Evolutionary conservation across 2,329 filamentous ascomycete genomes (phyloP).

Genomic region (Ophiostoma perfectum): DNA sequence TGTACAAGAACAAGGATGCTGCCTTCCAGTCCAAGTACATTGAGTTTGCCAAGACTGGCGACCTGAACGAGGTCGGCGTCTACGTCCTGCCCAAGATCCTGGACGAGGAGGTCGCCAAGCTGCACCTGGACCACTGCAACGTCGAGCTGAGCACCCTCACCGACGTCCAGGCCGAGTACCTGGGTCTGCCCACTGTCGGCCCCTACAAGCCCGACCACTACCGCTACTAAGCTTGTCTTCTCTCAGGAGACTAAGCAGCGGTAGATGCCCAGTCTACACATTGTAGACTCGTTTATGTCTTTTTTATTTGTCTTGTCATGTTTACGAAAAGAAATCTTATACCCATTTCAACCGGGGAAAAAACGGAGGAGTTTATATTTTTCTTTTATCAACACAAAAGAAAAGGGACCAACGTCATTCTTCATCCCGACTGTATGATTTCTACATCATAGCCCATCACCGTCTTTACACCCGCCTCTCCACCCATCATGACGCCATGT

Average conservation of each 20-base stretch:
- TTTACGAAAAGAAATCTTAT: conserved; percentile 22
- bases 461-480: background rate
- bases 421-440: conserved; percentile 8
- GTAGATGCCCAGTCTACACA: background rate
- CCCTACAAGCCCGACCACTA: conserved; percentile 94
- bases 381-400: too few relatives aligned
- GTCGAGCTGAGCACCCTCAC: conserved; percentile 86
- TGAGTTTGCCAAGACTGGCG: conserved; percentile 88
- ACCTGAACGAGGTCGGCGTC: conserved; percentile 77
- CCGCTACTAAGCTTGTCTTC: conserved; percentile 54
- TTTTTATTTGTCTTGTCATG: conserved; percentile 15
- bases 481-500: conserved; percentile 1
- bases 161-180: conserved; percentile 86
- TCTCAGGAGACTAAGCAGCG: background rate
- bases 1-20: conserved; percentile 88
- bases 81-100: conserved; percentile 98
- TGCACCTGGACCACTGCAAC: conserved; percentile 91
- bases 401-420: conserved; percentile 8
- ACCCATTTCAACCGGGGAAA: conserved; percentile 25
- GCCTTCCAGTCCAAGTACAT: conserved; percentile 89
- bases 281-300: background rate
- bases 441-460: background rate
- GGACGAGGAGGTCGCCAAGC: conserved; percentile 94
- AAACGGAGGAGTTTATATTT: conserved; percentile 14
- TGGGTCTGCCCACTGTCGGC: conserved; percentile 76